These are phyloP conservation scores for Sarcodon sp. DNA, from an alignment of 768 basidiomycete genomes.

Conservation along the genomic window DNA sequence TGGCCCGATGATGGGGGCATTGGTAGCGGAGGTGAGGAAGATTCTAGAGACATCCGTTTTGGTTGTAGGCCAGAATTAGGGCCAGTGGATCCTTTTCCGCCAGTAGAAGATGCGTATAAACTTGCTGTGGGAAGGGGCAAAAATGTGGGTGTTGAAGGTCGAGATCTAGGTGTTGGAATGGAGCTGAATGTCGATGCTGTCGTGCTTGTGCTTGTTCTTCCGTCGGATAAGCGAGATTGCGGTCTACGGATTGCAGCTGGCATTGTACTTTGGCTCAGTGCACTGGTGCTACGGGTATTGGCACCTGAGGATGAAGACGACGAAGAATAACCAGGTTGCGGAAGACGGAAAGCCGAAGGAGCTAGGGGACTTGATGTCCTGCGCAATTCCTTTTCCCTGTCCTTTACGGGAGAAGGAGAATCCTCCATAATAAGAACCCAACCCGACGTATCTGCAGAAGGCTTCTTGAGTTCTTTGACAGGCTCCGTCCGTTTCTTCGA, in stretches of 20 bases:
- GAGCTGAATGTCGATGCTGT: constrained; percentile 46
- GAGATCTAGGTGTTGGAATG: constrained; percentile 53
- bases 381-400: constrained; percentile 40
- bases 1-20: constrained; percentile 2
- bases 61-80: constrained; percentile 26
- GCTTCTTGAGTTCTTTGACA: constrained; percentile 12
- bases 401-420: constrained; percentile 56
- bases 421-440: constrained; percentile 91
- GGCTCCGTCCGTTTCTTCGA: constrained; percentile 21
- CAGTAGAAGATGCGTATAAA: constrained; percentile 29
- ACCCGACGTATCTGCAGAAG: constrained; percentile 52
- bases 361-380: constrained; percentile 52
- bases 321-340: constrained; percentile 30
- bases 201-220: constrained; percentile 28
- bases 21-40: constrained; percentile 18
- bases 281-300: constrained; percentile 23
- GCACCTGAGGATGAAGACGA: constrained; percentile 22
- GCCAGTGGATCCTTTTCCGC: constrained; percentile 49
- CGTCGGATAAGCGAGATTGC: constrained; percentile 56
- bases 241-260: constrained; percentile 45
- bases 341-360: constrained; percentile 38
- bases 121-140: constrained; percentile 54
- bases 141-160: constrained; percentile 67
- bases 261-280: constrained; percentile 27
- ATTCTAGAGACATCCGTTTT: constrained; percentile 55